Percentiles rank a stretch among this genome's conserved stretches.
These are phyloP conservation scores for Chaetomiaceae sp. DNA, from an alignment of 2,329 filamentous ascomycete genomes.

Conservation along the genomic window DNA sequence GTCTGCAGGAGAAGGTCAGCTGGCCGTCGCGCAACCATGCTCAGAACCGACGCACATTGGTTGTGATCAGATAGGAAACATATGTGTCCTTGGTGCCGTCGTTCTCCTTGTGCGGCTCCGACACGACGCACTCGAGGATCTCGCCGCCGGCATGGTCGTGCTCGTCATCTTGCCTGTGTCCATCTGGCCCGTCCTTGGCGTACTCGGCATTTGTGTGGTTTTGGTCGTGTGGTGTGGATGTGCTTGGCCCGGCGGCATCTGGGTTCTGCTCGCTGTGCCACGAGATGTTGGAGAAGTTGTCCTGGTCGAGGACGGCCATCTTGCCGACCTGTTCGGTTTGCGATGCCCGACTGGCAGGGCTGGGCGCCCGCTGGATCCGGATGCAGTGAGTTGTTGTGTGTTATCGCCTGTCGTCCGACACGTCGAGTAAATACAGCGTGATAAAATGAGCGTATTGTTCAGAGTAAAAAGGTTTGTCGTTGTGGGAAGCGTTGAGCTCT, in stretches of 20 bases:
- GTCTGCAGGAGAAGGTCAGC: constrained; percentile 49
- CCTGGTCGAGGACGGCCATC: constrained; percentile 49
- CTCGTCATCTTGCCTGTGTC: constrained; percentile 41
- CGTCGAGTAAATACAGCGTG: too few species aligned
- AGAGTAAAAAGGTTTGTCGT: too few species aligned
- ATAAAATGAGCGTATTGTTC: too few species aligned
- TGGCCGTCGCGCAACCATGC: constrained; percentile 1
- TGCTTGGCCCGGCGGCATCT: constrained; percentile 28
- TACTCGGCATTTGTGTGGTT: constrained; percentile 28
- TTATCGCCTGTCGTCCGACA: neutral
- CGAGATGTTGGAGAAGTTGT: constrained; percentile 75
- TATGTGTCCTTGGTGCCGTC: constrained; percentile 96
- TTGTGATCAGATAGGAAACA: constrained; percentile 91
- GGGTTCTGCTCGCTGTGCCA: constrained; percentile 63
- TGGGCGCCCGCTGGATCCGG: neutral
- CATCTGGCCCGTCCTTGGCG: constrained; percentile 37
- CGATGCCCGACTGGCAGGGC: neutral
- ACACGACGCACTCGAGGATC: constrained; percentile 75
- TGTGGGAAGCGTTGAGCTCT: too few species aligned
- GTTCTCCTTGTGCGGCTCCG: constrained; percentile 84
- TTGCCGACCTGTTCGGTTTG: constrained; percentile 14
- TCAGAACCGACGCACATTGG: constrained; percentile 53
- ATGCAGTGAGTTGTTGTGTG: neutral
- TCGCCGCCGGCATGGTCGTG: constrained; percentile 60
- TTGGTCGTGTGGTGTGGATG: constrained; percentile 21